Evolutionary conservation across 176 grass and related monocot genomes (phyloP), one percentile per base, ranked within the genome.

Genomic region (Ampelocalamus luodianensis): DNA sequence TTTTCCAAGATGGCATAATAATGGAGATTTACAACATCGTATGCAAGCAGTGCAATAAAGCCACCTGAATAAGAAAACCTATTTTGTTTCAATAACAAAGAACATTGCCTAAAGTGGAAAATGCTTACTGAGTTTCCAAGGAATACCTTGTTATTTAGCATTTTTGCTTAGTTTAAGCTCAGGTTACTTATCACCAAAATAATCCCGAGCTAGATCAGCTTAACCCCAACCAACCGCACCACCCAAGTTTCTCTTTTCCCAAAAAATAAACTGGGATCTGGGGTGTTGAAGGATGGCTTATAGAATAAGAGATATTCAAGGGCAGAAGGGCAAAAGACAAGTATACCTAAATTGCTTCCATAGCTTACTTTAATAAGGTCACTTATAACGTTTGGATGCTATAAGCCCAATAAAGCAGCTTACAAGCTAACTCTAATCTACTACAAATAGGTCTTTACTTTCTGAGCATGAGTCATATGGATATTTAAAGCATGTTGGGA

Each of bases 61-160:
- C 5, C 50, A 70, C 27, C 27, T n/a, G 22, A 61, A 76, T 49
- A 82, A 59, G 56, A 76, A n/a, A 39, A 22, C 3, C 20, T 24
- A 11, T 65, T 83, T 79, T 89, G 37, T 65, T 84, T 84, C 53
- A 78, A 27, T 18, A 66, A 76, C 10, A 43, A 76, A n/a, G 15
- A 89, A 18, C 14, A 79, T 71, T 53, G 12, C 42, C 8, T 64
- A 71, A 59, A 45, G 48, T 60, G 22, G 69, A 80, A 78, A 80
- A 61, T 68, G 42, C 44, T 24, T 68, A 68, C 15, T 49, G 10
- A 9, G 20, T 58, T 16, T 74, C 62, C 38, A 45, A 71, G 43
- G n/a, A 60, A 54, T 83, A 37, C 40, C 61, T 55, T 24, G 16
- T 40, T 50, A 67, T 81, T 76, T 51, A 65, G 58, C 12, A 17